Conservation (phyloP, 208 protist genomes). For the Endotrypanum monterogeii region DNA sequence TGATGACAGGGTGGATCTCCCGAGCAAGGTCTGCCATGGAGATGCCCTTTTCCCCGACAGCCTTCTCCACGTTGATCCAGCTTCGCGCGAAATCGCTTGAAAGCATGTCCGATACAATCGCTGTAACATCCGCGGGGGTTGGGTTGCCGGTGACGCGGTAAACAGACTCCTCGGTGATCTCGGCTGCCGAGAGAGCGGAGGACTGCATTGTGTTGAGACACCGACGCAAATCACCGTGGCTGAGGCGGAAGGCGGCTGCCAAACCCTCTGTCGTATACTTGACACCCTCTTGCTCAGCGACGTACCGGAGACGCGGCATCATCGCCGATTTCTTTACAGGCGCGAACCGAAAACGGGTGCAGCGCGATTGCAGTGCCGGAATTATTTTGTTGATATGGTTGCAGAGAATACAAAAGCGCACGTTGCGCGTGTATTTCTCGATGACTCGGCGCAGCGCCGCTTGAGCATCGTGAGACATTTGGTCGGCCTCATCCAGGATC, state of each 20-base stretch:
- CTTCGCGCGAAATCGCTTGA: slow-evolving; percentile 59
- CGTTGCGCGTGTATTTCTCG: slow-evolving; percentile 98
- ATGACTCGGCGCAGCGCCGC: slow-evolving; percentile 98
- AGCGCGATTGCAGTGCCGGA: slow-evolving; percentile 96
- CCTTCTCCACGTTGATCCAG: slow-evolving; percentile 55
- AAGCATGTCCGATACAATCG: slow-evolving; percentile 78
- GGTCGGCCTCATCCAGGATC: slow-evolving; percentile 99
- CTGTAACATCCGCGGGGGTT: slow-evolving; percentile 69
- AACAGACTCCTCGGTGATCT: slow-evolving; percentile 80
- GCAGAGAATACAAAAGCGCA: slow-evolving; percentile 99
- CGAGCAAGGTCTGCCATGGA: slow-evolving; percentile 74
- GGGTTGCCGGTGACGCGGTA: slow-evolving; percentile 88
- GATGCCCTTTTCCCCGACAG: slow-evolving; percentile 61
- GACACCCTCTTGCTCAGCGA: slow-evolving; percentile 89
- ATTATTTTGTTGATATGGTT: slow-evolving; percentile 98
- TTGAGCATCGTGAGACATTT: slow-evolving; percentile 98
- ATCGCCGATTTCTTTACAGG: slow-evolving; percentile 91
- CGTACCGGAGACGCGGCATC: slow-evolving; percentile 76
- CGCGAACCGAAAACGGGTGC: slow-evolving; percentile 98
- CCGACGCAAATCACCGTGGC: slow-evolving; percentile 97
- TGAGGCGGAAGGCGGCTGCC: slow-evolving; percentile 92
- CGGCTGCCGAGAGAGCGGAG: slow-evolving; percentile 64
- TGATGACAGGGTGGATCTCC: slow-evolving; percentile 79
- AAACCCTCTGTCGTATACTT: slow-evolving; percentile 85
- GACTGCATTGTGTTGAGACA: slow-evolving; percentile 98